Conservation (phyloP, 2,329 filamentous ascomycete species). For the Sclerotinia glacialis region DNA sequence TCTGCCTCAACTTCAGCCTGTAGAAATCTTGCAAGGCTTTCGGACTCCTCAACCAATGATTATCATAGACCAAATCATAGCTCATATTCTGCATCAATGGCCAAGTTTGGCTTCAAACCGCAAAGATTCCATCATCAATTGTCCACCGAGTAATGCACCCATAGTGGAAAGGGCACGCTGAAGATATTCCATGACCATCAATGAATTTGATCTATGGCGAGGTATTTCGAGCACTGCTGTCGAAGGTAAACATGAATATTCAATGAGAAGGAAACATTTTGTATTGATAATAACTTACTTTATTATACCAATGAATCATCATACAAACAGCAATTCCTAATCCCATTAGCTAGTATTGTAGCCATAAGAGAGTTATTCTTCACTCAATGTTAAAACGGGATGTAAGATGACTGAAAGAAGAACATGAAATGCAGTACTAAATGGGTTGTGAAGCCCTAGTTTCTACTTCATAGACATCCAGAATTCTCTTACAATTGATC, state of each 20-base stretch:
- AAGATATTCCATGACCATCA: not conserved
- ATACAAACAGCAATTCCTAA: not conserved
- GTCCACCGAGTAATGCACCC: not conserved
- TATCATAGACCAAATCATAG: not conserved
- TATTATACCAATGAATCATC: not conserved
- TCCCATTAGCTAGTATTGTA: not conserved
- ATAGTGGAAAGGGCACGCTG: not conserved
- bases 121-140: not conserved
- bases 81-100: not conserved
- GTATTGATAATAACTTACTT: not conserved
- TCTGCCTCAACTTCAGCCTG: not conserved
- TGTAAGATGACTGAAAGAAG: not conserved
- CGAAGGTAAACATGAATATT: not conserved
- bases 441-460: not conserved
- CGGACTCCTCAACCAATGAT: not conserved
- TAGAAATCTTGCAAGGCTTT: not conserved
- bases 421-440: not conserved
- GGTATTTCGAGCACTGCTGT: not conserved
- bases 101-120: not conserved
- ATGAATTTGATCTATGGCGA: not conserved
- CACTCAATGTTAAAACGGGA: not conserved
- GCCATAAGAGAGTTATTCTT: not conserved
- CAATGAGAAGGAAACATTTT: not conserved
- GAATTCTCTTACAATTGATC: not conserved
- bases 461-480: not conserved